Percentiles rank a stretch among this genome's conserved stretches.
These are phyloP conservation scores for Diaporthe humulicola DNA, from an alignment of 2,329 filamentous ascomycete genomes.

Conservation along the genomic window DNA sequence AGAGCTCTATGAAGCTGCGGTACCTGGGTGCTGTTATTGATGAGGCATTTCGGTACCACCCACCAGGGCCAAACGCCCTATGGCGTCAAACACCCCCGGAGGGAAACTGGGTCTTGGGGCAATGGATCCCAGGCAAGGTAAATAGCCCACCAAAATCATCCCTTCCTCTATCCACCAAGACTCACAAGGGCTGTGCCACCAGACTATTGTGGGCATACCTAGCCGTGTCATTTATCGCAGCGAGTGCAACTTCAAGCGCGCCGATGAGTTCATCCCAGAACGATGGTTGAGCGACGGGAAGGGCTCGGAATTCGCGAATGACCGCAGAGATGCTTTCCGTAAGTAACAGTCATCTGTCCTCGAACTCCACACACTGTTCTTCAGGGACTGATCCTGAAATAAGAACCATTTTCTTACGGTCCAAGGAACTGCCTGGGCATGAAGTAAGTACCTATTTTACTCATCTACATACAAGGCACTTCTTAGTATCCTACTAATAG, in stretches of 20 bases:
- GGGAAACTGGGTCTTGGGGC: slow-evolving; percentile 48
- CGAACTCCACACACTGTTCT: too few species aligned
- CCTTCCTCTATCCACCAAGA: slow-evolving; percentile 42
- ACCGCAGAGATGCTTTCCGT: slow-evolving; percentile 53
- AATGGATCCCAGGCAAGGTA: slow-evolving; percentile 44
- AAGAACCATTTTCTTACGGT: slow-evolving; percentile 58
- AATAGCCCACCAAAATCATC: slow-evolving; percentile 28
- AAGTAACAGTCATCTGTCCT: too few species aligned
- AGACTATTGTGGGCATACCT: slow-evolving; percentile 16
- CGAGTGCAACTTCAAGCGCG: slow-evolving; percentile 55
- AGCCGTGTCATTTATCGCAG: slow-evolving; percentile 54
- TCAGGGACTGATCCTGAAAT: too few species aligned
- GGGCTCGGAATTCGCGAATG: slow-evolving; percentile 49
- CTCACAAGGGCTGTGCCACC: background rate
- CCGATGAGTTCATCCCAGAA: slow-evolving; percentile 59
- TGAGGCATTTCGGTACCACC: slow-evolving; percentile 48
- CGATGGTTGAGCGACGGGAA: slow-evolving; percentile 53
- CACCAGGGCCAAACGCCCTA: slow-evolving; percentile 43
- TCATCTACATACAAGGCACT: too few species aligned
- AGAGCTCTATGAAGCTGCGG: slow-evolving; percentile 47
- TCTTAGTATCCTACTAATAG: too few species aligned
- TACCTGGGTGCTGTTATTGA: slow-evolving; percentile 43
- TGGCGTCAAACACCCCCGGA: slow-evolving; percentile 43
- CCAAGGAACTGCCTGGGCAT: slow-evolving; percentile 61
- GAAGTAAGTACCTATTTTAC: slow-evolving; percentile 59